Percentiles rank a stretch among this genome's conserved stretches.
These are phyloP conservation scores for Eruca vesicaria DNA, from an alignment of 441 rosid species.

Conservation along the genomic window DNA sequence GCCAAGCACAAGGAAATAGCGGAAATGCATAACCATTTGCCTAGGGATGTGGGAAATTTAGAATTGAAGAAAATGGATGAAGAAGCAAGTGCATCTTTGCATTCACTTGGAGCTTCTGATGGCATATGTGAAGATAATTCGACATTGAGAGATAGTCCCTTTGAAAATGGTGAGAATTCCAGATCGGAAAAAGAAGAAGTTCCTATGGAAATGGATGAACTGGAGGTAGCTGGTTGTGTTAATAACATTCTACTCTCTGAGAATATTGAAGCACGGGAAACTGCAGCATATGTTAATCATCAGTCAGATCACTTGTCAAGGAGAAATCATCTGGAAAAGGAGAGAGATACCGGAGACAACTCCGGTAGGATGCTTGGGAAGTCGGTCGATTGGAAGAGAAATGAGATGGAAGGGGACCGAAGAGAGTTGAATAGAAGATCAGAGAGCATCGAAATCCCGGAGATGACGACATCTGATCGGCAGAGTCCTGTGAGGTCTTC, in stretches of 20 bases:
- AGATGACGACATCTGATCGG: conserved; percentile 32
- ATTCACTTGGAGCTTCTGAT: conserved; percentile 27
- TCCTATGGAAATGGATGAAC: conserved; percentile 32
- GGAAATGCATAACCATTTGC: conserved; percentile 52
- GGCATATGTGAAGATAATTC: not conserved
- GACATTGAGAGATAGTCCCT: not conserved
- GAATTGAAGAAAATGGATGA: conserved; percentile 1
- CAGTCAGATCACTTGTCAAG: conserved; percentile 25
- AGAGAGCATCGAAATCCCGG: conserved; percentile 30
- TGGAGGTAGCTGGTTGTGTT: conserved; percentile 29
- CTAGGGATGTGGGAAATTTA: conserved; percentile 17
- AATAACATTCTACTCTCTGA: conserved; percentile 22
- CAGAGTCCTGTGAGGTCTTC: conserved; percentile 36
- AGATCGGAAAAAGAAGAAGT: conserved; percentile 21
- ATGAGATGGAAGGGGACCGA: conserved; percentile 36
- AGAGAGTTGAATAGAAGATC: conserved; percentile 15
- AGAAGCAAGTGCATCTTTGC: conserved; percentile 26
- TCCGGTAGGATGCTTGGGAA: conserved; percentile 24
- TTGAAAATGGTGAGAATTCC: not conserved
- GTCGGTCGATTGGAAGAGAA: conserved; percentile 18
- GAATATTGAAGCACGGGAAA: conserved; percentile 29
- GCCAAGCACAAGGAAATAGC: conserved; percentile 60
- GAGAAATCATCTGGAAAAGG: conserved; percentile 25
- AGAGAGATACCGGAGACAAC: conserved; percentile 8
- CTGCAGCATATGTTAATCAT: conserved; percentile 31